These are phyloP conservation scores for Magnusiomyces sp. DNA, from an alignment of 1,139 yeast species.

Conservation along the genomic window DNA sequence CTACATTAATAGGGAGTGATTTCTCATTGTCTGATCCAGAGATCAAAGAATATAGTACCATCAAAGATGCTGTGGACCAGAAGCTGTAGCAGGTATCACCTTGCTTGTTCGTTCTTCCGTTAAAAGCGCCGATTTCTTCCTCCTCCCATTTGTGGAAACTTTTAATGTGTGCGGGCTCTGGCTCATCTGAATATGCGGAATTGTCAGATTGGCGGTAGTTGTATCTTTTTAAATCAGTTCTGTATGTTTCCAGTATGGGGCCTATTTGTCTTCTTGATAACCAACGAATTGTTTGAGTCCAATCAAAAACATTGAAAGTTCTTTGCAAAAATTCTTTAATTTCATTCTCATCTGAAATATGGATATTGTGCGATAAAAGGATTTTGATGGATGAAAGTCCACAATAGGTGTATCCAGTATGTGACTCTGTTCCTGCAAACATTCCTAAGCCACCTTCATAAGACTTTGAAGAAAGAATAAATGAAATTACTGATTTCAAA, in stretches of 20 bases:
- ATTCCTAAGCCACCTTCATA: constrained; percentile 66
- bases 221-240: no score
- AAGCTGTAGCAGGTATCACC: constrained; percentile 90
- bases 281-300: constrained; percentile 47
- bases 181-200: no score
- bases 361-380: constrained; percentile 25
- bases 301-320: constrained; percentile 18
- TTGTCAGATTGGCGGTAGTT: no score
- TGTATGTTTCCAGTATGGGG: no score
- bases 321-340: neutral
- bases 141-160: no score
- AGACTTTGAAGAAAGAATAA: constrained; percentile 7
- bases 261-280: constrained; percentile 50
- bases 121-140: constrained; percentile 67
- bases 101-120: constrained; percentile 78
- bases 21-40: neutral
- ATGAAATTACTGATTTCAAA: constrained; percentile 17
- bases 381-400: constrained; percentile 59
- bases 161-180: no score
- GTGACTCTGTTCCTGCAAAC: constrained; percentile 53
- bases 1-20: constrained; percentile 36
- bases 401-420: constrained; percentile 84
- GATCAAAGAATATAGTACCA: constrained; percentile 31
- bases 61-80: constrained; percentile 69
- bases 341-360: neutral